Conservation (phyloP, 179 eudicot genomes). For the Actinidia chinensis region DNA sequence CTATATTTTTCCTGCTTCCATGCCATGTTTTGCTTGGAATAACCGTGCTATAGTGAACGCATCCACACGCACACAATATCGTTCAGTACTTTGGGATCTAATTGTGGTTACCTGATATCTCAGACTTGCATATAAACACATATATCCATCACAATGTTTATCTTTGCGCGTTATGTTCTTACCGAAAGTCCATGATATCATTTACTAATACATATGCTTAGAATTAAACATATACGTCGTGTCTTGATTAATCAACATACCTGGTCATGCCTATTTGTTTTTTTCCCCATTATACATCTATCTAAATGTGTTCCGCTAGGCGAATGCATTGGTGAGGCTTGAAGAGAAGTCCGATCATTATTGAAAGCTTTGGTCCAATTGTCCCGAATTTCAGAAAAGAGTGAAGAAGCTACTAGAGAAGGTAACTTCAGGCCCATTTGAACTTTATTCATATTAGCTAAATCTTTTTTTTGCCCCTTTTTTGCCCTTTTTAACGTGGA, state of each 20-base stretch:
- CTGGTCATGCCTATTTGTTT: neutral
- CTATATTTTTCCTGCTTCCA: no score
- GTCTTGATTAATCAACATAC: neutral
- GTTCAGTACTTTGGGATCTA: no score
- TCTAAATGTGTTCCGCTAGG: no score
- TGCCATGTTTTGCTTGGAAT: no score
- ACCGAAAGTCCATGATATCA: neutral
- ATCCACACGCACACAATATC: no score
- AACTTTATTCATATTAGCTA: neutral
- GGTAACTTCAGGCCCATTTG: conserved; percentile 34
- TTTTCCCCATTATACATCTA: no score
- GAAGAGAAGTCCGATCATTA: conserved; percentile 68
- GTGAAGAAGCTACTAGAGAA: conserved; percentile 95
- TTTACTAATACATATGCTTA: neutral
- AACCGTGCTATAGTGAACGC: no score
- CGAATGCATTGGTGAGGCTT: conserved; percentile 68
- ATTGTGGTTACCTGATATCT: neutral
- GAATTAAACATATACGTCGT: neutral
- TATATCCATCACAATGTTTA: neutral
- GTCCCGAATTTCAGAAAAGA: conserved; percentile 57
- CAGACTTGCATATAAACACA: neutral
- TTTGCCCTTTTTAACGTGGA: neutral
- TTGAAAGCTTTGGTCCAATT: conserved; percentile 60
- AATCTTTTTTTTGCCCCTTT: neutral
- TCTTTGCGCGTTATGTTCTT: neutral